Evolutionary conservation across 129 eudicot genomes (phyloP).

Genomic region (Artemisia argyi): DNA sequence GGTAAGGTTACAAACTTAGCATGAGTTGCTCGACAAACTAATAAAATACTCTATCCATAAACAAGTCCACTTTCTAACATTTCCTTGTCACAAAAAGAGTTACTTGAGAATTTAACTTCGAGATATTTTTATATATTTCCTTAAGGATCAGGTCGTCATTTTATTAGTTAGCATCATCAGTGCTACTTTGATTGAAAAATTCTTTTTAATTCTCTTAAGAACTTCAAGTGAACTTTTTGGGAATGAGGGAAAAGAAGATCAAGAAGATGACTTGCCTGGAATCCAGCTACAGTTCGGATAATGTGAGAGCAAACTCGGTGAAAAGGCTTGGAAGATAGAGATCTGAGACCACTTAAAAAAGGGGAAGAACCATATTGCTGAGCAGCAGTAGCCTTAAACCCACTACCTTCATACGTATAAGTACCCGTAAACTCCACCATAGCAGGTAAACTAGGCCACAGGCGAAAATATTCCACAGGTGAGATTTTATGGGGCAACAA

Average conservation of each 20-base stretch:
- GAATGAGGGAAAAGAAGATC: background rate
- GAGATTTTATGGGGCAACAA: constrained; percentile 93
- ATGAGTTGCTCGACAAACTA: no score
- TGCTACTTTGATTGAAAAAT: no score
- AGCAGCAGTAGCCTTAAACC: constrained; percentile 98
- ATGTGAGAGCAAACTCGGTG: constrained; percentile 97
- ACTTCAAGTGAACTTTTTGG: background rate
- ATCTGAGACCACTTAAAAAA: constrained; percentile 84
- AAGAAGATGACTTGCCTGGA: constrained; percentile 49
- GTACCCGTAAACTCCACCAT: constrained; percentile 95
- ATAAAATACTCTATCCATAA: no score
- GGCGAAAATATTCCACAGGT: constrained; percentile 95
- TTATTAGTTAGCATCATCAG: no score
- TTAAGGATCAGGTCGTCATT: no score
- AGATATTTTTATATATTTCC: no score
- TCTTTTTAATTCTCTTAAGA: no score
- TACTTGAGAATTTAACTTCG: no score
- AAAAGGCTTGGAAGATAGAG: constrained; percentile 88
- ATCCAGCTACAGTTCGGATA: constrained; percentile 92
- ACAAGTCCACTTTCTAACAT: no score
- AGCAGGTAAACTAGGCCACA: constrained; percentile 99
- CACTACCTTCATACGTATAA: constrained; percentile 97
- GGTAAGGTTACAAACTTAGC: no score
- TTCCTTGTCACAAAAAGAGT: no score
- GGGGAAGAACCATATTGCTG: constrained; percentile 98